Evolutionary conservation across 495 filamentous ascomycete genomes (phyloP).

Genomic region (Aspergillus campestris): DNA sequence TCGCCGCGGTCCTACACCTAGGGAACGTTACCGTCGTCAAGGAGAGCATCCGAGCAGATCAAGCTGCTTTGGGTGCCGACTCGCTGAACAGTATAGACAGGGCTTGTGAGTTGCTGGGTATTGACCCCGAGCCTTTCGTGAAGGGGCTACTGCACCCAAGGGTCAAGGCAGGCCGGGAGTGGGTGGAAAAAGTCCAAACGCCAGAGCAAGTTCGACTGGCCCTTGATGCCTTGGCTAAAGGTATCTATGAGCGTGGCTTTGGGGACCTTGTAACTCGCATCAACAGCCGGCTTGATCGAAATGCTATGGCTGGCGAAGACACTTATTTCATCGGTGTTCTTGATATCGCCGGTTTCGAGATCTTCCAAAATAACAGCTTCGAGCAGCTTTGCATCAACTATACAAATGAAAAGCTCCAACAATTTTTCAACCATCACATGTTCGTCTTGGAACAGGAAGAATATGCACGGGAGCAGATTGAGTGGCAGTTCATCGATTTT

Average conservation of each 20-base stretch:
- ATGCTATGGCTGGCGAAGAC: constrained; percentile 70
- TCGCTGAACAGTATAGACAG: constrained; percentile 61
- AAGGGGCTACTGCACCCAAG: constrained; percentile 83
- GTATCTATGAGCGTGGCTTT: constrained; percentile 94
- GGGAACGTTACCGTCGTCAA: constrained; percentile 85
- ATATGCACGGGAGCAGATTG: constrained; percentile 94
- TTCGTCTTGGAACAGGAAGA: constrained; percentile 99
- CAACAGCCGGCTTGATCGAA: constrained; percentile 82
- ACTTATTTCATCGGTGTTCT: constrained; percentile 95
- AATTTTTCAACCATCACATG: constrained; percentile 99
- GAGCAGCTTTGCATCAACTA: constrained; percentile 99
- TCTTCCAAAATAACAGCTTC: constrained; percentile 97
- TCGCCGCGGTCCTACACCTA: constrained; percentile 87
- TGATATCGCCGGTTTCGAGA: constrained; percentile 99
- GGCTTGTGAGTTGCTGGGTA: constrained; percentile 78
- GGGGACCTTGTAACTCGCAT: constrained; percentile 87
- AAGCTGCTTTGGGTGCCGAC: constrained; percentile 72
- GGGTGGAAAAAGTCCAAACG: constrained; percentile 96
- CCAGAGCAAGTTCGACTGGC: constrained; percentile 89
- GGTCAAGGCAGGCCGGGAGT: constrained; percentile 92
- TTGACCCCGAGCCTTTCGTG: constrained; percentile 73
- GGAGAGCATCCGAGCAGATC: constrained; percentile 83
- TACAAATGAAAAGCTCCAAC: constrained; percentile 98
- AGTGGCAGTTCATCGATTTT: constrained; percentile 99
- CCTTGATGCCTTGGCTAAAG: constrained; percentile 89